These are phyloP conservation scores for Cercophora sp. DNA, from an alignment of 495 filamentous ascomycete species.

Conservation along the genomic window DNA sequence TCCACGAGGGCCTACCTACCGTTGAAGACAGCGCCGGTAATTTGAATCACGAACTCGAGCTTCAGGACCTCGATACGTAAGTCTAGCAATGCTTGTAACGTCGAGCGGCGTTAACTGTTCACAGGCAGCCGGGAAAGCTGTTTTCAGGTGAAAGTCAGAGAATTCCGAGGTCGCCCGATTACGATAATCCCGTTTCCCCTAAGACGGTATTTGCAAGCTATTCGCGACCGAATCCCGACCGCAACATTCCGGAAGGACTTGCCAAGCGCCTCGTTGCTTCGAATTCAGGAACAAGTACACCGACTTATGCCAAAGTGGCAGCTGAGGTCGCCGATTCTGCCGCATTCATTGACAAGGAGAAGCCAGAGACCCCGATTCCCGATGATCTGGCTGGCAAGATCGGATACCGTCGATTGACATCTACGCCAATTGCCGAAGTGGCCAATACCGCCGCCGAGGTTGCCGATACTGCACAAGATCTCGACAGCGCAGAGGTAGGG, in stretches of 20 bases:
- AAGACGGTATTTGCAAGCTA: not conserved
- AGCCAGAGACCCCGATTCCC: constrained; percentile 26
- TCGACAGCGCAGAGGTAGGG: constrained; percentile 30
- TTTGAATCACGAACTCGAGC: constrained; percentile 53
- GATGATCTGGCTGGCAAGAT: constrained; percentile 27
- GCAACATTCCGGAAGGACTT: constrained; percentile 6
- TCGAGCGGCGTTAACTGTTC: too few relatives aligned
- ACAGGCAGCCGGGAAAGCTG: too few relatives aligned
- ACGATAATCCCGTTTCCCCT: not conserved
- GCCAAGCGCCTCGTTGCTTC: not conserved
- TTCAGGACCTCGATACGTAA: constrained; percentile 24
- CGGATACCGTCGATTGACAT: constrained; percentile 27
- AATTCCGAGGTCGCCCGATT: too few relatives aligned
- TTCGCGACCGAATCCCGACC: not conserved
- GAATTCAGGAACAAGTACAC: constrained; percentile 21
- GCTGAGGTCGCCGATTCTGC: constrained; percentile 43
- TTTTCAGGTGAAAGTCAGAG: too few relatives aligned
- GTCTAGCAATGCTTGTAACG: not conserved
- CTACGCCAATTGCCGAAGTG: constrained; percentile 35
- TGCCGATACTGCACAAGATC: constrained; percentile 39
- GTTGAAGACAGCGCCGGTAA: constrained; percentile 54
- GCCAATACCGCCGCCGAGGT: constrained; percentile 45
- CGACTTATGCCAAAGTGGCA: constrained; percentile 23
- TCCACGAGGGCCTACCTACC: constrained; percentile 52
- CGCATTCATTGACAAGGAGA: constrained; percentile 31